Conservation (phyloP, 805 yeast genomes). For the Kodamaea lidongshanica region DNA sequence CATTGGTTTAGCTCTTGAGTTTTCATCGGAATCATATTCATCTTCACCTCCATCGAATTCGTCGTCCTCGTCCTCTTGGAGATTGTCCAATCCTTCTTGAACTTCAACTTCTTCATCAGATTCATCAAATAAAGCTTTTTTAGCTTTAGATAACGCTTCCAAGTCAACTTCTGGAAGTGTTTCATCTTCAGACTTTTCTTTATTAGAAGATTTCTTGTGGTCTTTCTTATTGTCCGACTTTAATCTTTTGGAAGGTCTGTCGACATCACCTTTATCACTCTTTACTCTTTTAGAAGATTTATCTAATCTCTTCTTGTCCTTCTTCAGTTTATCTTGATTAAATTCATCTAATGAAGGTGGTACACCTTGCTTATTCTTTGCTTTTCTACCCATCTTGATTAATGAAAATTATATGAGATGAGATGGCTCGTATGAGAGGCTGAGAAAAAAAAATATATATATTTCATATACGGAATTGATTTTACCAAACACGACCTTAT, state of each 20-base stretch:
- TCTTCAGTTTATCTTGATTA: constrained; percentile 32
- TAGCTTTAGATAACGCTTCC: constrained; percentile 62
- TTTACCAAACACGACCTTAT: constrained; percentile 10
- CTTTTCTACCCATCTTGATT: constrained; percentile 78
- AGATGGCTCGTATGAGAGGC: constrained; percentile 7
- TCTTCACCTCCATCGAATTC: constrained; percentile 37
- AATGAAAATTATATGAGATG: constrained; percentile 7
- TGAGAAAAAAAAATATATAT: constrained; percentile 1
- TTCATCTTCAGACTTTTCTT: constrained; percentile 29
- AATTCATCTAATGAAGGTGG: constrained; percentile 90
- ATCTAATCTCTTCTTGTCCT: constrained; percentile 14
- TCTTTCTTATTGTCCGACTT: constrained; percentile 16
- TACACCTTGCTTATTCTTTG: constrained; percentile 84
- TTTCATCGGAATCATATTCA: constrained; percentile 56
- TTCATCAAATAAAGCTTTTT: constrained; percentile 71
- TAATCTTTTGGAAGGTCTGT: constrained; percentile 1
- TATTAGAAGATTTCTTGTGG: constrained; percentile 14
- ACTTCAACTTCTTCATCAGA: constrained; percentile 56
- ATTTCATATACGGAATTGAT: neutral
- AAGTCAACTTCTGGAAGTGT: constrained; percentile 53
- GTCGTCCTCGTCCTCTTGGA: constrained; percentile 19
- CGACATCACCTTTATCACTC: constrained; percentile 3
- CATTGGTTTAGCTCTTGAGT: constrained; percentile 56
- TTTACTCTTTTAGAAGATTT: constrained; percentile 8
- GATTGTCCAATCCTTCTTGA: constrained; percentile 35